Evolutionary conservation across 176 grass and related monocot species (phyloP).

Genomic region (Juncus inflexus): DNA sequence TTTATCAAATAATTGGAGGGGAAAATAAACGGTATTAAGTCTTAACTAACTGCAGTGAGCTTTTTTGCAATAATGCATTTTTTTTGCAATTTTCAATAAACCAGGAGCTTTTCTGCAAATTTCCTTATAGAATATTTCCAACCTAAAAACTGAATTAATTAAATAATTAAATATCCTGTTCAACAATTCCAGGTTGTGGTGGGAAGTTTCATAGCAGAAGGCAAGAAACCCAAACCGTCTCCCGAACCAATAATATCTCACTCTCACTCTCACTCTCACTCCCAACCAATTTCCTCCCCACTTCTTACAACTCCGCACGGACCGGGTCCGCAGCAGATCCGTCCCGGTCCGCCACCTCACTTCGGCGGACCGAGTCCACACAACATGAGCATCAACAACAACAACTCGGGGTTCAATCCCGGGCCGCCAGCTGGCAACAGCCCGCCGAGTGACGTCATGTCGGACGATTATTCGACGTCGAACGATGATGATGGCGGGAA

Average conservation of each 20-base stretch:
- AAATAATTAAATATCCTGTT: neutral
- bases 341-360: slow-evolving; percentile 4
- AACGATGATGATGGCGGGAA: neutral
- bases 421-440: slow-evolving; percentile 12
- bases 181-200: slow-evolving; percentile 65
- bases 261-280: slow-evolving; percentile 48
- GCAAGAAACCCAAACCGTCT: slow-evolving; percentile 71
- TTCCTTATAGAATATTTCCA: neutral
- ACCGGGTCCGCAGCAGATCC: no score
- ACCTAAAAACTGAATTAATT: neutral
- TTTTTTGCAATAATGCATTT: no score
- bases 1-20: no score
- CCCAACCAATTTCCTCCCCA: slow-evolving; percentile 6
- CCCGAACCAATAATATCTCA: slow-evolving; percentile 61
- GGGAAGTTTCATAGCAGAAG: slow-evolving; percentile 88
- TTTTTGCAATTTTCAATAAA: no score
- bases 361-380: slow-evolving; percentile 14
- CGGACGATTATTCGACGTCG: slow-evolving; percentile 15
- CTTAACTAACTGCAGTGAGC: no score
- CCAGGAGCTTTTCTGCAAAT: neutral
- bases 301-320: no score
- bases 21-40: no score
- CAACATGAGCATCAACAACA: slow-evolving; percentile 4
- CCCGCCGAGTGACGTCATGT: slow-evolving; percentile 20
- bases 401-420: neutral